These are phyloP conservation scores for Colletotrichum ledebouriae DNA, from an alignment of 2,329 filamentous ascomycete species.

Conservation along the genomic window DNA sequence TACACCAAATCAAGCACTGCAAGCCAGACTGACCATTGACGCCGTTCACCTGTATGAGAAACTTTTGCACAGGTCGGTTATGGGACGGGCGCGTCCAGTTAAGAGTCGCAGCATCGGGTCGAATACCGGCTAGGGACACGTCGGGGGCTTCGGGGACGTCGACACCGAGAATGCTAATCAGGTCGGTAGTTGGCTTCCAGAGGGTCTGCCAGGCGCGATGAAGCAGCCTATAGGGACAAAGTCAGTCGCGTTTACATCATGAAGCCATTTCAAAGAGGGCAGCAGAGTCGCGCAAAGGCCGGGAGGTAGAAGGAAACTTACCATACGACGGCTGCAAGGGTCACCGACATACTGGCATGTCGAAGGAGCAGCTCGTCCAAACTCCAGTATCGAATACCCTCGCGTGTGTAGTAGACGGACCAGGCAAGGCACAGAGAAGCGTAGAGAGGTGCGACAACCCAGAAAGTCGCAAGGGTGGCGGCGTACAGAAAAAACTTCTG, in stretches of 20 bases:
- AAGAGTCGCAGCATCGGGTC: conserved; percentile 86
- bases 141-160: conserved; percentile 93
- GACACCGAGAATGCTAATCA: conserved; percentile 91
- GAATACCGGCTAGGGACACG: conserved; percentile 91
- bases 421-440: conserved; percentile 36
- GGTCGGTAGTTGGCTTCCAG: conserved; percentile 89
- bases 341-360: conserved; percentile 69
- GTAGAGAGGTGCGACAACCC: conserved; percentile 41
- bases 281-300: conserved; percentile 19
- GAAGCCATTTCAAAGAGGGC: not conserved
- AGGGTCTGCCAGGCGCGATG: conserved; percentile 90
- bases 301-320: conserved; percentile 51
- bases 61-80: conserved; percentile 81
- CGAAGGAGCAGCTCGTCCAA: conserved; percentile 62
- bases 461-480: conserved; percentile 41
- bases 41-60: conserved; percentile 93
- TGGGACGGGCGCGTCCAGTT: conserved; percentile 85
- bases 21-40: conserved; percentile 76
- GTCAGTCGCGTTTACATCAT: conserved; percentile 14
- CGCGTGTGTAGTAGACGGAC: conserved; percentile 42
- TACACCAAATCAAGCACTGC: conserved; percentile 1
- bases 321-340: conserved; percentile 67
- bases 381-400: conserved; percentile 49
- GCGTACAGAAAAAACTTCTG: conserved; percentile 39
- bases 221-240: conserved; percentile 74